Percentiles rank a stretch among this genome's conserved stretches.
Evolutionary conservation across 768 basidiomycete genomes (phyloP).

Genomic region (Mycena chlorophos): DNA sequence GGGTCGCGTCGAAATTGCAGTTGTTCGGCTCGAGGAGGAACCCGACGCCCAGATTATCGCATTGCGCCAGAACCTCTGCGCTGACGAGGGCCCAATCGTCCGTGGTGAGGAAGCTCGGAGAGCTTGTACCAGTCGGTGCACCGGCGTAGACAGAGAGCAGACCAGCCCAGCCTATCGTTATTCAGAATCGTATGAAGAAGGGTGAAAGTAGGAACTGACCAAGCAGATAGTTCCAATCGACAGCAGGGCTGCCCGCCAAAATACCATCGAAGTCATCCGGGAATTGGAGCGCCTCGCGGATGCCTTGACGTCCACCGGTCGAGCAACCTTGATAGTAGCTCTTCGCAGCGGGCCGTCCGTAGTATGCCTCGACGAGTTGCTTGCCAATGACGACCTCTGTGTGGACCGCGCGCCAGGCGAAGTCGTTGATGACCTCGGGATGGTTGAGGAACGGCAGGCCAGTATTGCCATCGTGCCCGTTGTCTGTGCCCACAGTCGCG

Average conservation of each 20-base stretch:
- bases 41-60: constrained; percentile 18
- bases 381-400: constrained; percentile 22
- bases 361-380: constrained; percentile 21
- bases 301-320: constrained; percentile 4
- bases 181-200: too few relatives aligned
- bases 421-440: constrained; percentile 27
- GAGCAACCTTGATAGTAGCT: constrained; percentile 20
- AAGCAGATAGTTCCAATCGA: constrained; percentile 3
- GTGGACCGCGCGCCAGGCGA: constrained; percentile 23
- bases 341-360: constrained; percentile 14
- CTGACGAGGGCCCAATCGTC: constrained; percentile 22
- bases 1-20: constrained; percentile 23
- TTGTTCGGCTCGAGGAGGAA: constrained; percentile 24
- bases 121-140: not conserved
- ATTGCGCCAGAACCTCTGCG: constrained; percentile 23
- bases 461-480: constrained; percentile 23
- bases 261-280: constrained; percentile 21
- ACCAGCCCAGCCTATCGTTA: constrained; percentile 1
- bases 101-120: constrained; percentile 19
- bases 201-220: too few relatives aligned
- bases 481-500: constrained; percentile 21
- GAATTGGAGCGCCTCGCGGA: constrained; percentile 3
- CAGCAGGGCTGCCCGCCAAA: constrained; percentile 25
- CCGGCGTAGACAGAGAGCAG: constrained; percentile 6
- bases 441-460: constrained; percentile 21